Base-by-base conservation (phyloP, 2,329 filamentous ascomycete genomes). In the Periconia sp. region DNA sequence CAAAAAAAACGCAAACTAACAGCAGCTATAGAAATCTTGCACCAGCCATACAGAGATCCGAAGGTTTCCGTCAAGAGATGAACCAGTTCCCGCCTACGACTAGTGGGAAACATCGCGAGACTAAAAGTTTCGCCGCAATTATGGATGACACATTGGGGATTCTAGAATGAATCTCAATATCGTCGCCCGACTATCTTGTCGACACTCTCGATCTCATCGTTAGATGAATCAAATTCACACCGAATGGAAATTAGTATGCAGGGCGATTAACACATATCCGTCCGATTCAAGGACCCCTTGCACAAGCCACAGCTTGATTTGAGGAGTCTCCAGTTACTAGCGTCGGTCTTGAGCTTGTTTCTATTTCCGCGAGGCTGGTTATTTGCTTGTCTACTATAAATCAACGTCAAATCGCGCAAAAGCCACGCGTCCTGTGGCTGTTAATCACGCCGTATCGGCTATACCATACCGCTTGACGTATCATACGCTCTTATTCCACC, bases 21-120 rank as follows among this genome's bases (percentile, higher is more conserved):
- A 30, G 20, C 17, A 27, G 17, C 27, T 43, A 8, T 50, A 84
- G 81, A 40, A 67, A 81, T 45, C 70, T 87, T 15, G 56, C 71
- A 6, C 59, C 70, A 30, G 79, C 81, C 2, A 72, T 87, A 7
- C 56, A 62, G 15, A 74, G 78, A 50, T 78, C 79, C 3, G 82
- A 85, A 62, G 64, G 63, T 0, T 73, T 73, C 37, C 59, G 64
- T 3, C 19, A 46, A 1, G 66, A 64, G 40, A 71, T 71, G 68
- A 52, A 68, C 0, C 64, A 69, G 45, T 73, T 71, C 33, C 70
- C 70, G 18, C 70, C 70, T 10, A 49, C 68, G 8, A 72, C 70
- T 2, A 71, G 69, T 47, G 69, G 70, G 1, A 65, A 69, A 46
- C 68, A 72, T 47, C 62, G 69, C 6, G 68, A 72, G 52, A 71